A percentile compares a stretch with the other conserved stretches of the same genome.
phyloP scores from a whole-genome alignment of 768 basidiomycete species.

The Hypholoma fasciculare region DNA sequence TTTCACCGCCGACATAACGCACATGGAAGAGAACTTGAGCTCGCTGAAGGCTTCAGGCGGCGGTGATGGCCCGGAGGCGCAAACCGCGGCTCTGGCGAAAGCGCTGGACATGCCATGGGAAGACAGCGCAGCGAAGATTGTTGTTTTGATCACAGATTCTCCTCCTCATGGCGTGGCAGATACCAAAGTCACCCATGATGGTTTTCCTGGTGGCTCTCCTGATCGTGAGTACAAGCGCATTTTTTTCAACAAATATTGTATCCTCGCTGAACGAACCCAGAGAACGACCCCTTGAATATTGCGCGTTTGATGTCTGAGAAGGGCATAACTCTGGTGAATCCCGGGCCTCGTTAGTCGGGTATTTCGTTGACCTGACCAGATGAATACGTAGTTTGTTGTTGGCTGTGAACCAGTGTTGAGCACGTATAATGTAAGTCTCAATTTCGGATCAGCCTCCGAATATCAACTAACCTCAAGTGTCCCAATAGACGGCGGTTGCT shows the following conservation, averaged over 20 bases:
- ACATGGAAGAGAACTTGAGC: slow-evolving; percentile 38
- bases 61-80: slow-evolving; percentile 56
- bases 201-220: slow-evolving; percentile 32
- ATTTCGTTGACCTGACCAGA: background rate
- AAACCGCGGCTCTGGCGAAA: slow-evolving; percentile 48
- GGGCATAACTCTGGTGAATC: slow-evolving; percentile 48
- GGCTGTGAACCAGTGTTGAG: slow-evolving; percentile 47
- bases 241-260: background rate
- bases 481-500: slow-evolving; percentile 20
- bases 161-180: slow-evolving; percentile 61
- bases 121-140: slow-evolving; percentile 46
- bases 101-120: slow-evolving; percentile 48
- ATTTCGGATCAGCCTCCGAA: background rate
- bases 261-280: slow-evolving; percentile 1
- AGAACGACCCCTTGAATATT: slow-evolving; percentile 24
- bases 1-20: slow-evolving; percentile 43
- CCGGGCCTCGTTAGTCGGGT: background rate
- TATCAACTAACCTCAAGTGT: background rate
- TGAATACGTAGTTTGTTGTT: slow-evolving; percentile 43
- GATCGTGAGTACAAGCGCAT: slow-evolving; percentile 15
- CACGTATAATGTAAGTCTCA: slow-evolving; percentile 4
- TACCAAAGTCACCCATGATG: slow-evolving; percentile 21
- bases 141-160: slow-evolving; percentile 55
- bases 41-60: slow-evolving; percentile 36
- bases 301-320: slow-evolving; percentile 41